Conservation (phyloP, 768 basidiomycete genomes). For the Mycena indigotica region DNA sequence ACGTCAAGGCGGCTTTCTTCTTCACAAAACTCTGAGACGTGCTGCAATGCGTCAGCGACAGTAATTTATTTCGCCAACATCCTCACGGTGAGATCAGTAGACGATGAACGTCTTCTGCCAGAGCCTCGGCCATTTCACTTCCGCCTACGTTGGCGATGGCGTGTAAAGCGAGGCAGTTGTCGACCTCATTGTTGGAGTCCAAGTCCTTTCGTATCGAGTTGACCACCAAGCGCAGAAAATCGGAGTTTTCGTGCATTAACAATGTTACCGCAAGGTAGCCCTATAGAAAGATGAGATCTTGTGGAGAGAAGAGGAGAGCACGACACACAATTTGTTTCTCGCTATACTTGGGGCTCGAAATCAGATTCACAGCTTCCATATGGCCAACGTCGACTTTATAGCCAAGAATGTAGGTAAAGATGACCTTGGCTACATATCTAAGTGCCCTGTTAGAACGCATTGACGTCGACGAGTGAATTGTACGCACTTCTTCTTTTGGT, state of each 20-base stretch:
- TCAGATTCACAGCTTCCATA: slow-evolving; percentile 99
- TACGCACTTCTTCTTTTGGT: slow-evolving; percentile 86
- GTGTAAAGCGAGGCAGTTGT: slow-evolving; percentile 95
- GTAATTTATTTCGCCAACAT: background rate
- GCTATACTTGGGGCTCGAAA: slow-evolving; percentile 92
- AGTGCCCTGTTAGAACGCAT: slow-evolving; percentile 4
- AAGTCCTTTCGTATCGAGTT: slow-evolving; percentile 98
- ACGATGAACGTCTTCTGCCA: slow-evolving; percentile 92
- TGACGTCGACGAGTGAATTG: slow-evolving; percentile 4
- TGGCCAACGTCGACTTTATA: slow-evolving; percentile 99
- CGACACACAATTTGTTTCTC: slow-evolving; percentile 95
- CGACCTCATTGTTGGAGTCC: slow-evolving; percentile 90
- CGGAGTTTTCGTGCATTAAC: slow-evolving; percentile 98
- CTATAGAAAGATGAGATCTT: slow-evolving; percentile 42
- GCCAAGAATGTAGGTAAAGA: slow-evolving; percentile 98
- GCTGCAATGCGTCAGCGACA: slow-evolving; percentile 42
- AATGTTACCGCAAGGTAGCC: slow-evolving; percentile 97
- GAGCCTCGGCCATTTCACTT: slow-evolving; percentile 96
- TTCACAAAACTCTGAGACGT: slow-evolving; percentile 95
- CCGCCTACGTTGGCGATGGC: slow-evolving; percentile 98
- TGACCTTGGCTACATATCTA: slow-evolving; percentile 97
- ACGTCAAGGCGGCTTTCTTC: slow-evolving; percentile 96
- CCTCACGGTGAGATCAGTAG: slow-evolving; percentile 90
- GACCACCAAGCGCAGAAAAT: slow-evolving; percentile 93
- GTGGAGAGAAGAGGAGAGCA: slow-evolving; percentile 1